Evolutionary conservation across 1,284 basidiomycete genomes (phyloP), one percentile per base, ranked within the genome.

Genomic region (Anthracocystis setariae): DNA sequence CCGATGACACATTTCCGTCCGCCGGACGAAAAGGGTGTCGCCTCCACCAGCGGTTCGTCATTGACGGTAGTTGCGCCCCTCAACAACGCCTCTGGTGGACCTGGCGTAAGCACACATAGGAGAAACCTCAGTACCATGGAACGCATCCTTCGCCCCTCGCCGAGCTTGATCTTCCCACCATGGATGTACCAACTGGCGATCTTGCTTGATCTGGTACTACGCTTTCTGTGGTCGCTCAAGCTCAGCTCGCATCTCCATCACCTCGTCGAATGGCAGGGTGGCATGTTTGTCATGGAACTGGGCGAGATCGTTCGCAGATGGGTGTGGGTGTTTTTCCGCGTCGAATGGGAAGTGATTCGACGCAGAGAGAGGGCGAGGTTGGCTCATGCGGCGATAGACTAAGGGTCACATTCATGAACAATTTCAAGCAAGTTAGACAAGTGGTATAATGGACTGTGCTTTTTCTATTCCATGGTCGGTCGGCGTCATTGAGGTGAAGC

Each of bases 281-380:
- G 91, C 17, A 91, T 96, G 38, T 96, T 98, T 83, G 88, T 90
- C 85, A 88, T 98, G 73, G 94, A 99, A 84, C 87, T 92, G 45
- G 88, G 94, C 40, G 96, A 98, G 85, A 86, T 98, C 35, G 78
- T 93, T 27, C 86, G 96, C 51, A 84, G 96, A 72, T 97, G 93
- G 91, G 88, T 95, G 84, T 99, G 96, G 96, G 92, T 96, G 9
- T 95, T 97, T 83, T 85, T 98, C 73, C 88, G 96, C 18, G 89
- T 98, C 24, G 96, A 99, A 50, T 81, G 79, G 80, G 80, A 82
- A 46, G 57, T 62, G 5, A 76, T 80, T 1, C 29, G 61, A 15
- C 35, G 63, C 4, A 18, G 62, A 3, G 54, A 71, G 24, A 17
- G 39, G 24, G 17, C 46, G 10, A 21, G 46, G 20, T 5, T 18